A percentile compares a stretch with the other conserved stretches of the same genome.
Evolutionary conservation across 345 rosid genomes (phyloP).

Genomic region (Jatropha curcas): DNA sequence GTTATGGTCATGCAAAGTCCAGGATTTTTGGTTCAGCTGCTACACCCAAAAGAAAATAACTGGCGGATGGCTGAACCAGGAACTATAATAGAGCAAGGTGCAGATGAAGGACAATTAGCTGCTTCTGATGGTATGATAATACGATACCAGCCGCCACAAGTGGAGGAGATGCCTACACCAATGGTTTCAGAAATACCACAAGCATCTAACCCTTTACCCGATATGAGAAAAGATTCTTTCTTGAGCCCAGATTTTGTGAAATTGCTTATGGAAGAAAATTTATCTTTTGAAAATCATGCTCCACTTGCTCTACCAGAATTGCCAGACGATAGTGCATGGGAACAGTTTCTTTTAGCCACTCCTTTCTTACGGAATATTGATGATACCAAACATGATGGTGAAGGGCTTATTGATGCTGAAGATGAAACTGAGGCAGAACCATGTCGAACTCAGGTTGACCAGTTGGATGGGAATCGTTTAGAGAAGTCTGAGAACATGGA

Average conservation of each 20-base stretch:
- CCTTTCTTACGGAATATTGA: slow-evolving; percentile 38
- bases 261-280: slow-evolving; percentile 62
- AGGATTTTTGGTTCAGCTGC: slow-evolving; percentile 69
- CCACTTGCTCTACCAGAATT: slow-evolving; percentile 66
- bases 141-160: slow-evolving; percentile 56
- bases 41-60: slow-evolving; percentile 65
- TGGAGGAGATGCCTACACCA: slow-evolving; percentile 42
- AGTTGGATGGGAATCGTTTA: slow-evolving; percentile 34
- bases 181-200: slow-evolving; percentile 25
- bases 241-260: slow-evolving; percentile 64
- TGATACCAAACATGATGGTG: slow-evolving; percentile 33
- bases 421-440: slow-evolving; percentile 31
- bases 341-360: slow-evolving; percentile 57
- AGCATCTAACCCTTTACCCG: slow-evolving; percentile 34
- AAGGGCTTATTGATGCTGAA: slow-evolving; percentile 29
- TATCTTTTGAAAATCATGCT: slow-evolving; percentile 39
- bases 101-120: slow-evolving; percentile 43
- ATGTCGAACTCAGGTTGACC: slow-evolving; percentile 28
- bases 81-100: slow-evolving; percentile 49
- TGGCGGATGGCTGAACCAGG: slow-evolving; percentile 67
- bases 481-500: slow-evolving; percentile 43
- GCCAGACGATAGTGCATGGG: slow-evolving; percentile 77
- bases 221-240: slow-evolving; percentile 54
- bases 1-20: slow-evolving; percentile 93
- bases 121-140: slow-evolving; percentile 62